Base-by-base conservation (phyloP, 1,284 basidiomycete species). In the Ceratobasidium sp. region DNA sequence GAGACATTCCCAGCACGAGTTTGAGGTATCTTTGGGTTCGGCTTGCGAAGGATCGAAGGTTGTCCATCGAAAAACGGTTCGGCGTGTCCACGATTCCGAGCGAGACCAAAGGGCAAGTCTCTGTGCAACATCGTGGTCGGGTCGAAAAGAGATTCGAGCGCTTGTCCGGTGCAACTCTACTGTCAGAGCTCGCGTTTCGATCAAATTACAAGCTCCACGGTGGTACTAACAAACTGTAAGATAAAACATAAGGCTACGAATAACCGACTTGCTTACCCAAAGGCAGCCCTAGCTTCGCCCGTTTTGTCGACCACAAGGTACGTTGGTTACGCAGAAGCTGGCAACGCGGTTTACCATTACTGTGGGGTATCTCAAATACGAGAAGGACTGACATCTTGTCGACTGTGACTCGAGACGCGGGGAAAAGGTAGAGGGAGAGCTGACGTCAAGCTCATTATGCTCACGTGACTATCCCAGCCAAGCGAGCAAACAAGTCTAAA, bases 51-150 rank as follows among this genome's bases (percentile, higher is more conserved):
- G 41, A 10, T 41, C 44, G 60, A 44, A 41, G 60, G 23, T 23
- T 44, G 35, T 23, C 38, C 35, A n/a, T 64, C 41, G 23, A 44
- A 64, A 44, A n/a, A 23, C 20, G 60, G 41, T 46, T 46, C 60
- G 60, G 30, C 30, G 18, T 64, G 60, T 16, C 60, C 71, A 20
- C 44, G 70, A 73, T 65, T 35, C 41, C 71, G 57, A 6, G 71
- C 71, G 27, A 74, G 71, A 14, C 71, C 71, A 38, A 74, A 62
- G 8, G 71, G 71, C 14, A 65, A 23, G 48, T 64, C 60, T 50
- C 71, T 59, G 71, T 65, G 59, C 27, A 74, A 38, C 71, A 65
- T 65, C 1, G 41, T 52, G 30, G 27, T n/a, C 16, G 16, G 20
- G 54, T 59, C n/a, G 57, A 59, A 44, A 18, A 35, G 35, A 57